These are phyloP conservation scores for Apium graveolens DNA, from an alignment of 129 eudicot genomes.

Conservation along the genomic window DNA sequence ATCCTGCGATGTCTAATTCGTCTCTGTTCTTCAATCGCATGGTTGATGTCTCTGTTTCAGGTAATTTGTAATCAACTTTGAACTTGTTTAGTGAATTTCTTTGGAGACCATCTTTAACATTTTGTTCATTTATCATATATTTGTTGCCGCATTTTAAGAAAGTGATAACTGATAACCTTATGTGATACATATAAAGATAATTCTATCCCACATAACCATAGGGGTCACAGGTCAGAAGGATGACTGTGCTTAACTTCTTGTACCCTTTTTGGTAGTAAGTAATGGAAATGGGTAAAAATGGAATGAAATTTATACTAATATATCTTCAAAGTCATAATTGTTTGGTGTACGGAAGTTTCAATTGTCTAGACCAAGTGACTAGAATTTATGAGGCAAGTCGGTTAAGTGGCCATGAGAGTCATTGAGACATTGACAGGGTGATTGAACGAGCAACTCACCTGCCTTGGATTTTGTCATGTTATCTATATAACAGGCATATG, in stretches of 20 bases:
- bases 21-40: conserved; percentile 7
- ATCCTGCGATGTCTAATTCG: conserved; percentile 10
- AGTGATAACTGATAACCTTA: no score
- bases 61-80: conserved; percentile 18
- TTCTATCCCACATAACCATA: background rate
- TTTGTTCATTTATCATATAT: background rate
- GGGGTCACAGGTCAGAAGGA: background rate
- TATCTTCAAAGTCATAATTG: no score
- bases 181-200: no score
- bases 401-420: background rate
- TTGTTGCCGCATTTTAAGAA: background rate
- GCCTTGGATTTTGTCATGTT: background rate
- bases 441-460: background rate
- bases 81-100: background rate
- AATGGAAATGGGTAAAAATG: background rate
- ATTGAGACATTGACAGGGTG: background rate
- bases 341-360: background rate
- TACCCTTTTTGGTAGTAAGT: background rate
- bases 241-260: background rate
- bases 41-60: conserved; percentile 26
- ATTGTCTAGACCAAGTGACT: background rate
- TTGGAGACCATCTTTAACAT: background rate
- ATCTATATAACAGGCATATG: no score
- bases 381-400: background rate
- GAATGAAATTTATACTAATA: background rate